Conservation (phyloP, 805 yeast species). For the Peterozyma toletana region DNA sequence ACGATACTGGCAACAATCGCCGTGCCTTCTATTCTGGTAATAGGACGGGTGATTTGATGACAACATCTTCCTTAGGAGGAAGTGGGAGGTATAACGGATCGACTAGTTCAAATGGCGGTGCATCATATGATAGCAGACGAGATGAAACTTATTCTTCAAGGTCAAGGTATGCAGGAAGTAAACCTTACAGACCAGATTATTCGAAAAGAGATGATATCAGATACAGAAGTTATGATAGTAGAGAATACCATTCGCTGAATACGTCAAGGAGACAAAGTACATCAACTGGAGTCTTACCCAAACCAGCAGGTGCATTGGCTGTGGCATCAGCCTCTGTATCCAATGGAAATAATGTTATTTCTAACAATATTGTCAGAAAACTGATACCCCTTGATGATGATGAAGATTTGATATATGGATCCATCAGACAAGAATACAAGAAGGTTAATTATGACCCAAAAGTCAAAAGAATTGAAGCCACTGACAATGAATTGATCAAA, state of each 20-base stretch:
- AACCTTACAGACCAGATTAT: no score
- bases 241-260: constrained; percentile 1
- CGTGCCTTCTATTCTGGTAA: no score
- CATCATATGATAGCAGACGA: background rate
- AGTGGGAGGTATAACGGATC: constrained; percentile 1
- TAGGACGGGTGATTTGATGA: no score
- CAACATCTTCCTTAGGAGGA: background rate
- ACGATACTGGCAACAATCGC: no score
- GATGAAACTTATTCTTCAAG: background rate
- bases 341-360: background rate
- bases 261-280: constrained; percentile 1
- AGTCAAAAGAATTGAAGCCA: no score
- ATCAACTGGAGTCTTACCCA: background rate
- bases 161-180: no score
- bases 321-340: background rate
- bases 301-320: background rate
- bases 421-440: constrained; percentile 2
- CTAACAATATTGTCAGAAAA: background rate
- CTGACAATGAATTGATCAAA: no score
- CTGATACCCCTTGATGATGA: background rate
- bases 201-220: no score
- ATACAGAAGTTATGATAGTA: background rate
- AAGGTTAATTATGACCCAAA: background rate
- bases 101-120: constrained; percentile 1
- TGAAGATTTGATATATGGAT: constrained; percentile 8